phyloP scores from a whole-genome alignment of 352 stramenopile species.

The Stramenopiles sp. region DNA sequence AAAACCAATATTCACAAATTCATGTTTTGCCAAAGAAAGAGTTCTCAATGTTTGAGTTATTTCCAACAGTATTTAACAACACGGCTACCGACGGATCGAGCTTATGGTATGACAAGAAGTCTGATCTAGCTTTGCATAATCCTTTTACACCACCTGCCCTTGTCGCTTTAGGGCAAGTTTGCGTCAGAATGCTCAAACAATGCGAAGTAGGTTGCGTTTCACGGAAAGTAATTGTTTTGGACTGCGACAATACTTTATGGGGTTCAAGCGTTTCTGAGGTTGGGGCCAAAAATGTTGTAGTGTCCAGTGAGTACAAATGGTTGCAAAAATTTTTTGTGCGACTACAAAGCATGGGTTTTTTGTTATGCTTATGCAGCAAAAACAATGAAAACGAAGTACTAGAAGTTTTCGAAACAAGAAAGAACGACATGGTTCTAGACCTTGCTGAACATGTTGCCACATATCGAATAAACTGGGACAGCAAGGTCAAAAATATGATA shows the following conservation, averaged over 20 bases:
- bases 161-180: background rate
- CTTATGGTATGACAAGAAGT: background rate
- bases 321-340: background rate
- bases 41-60: background rate
- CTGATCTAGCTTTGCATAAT: background rate
- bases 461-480: background rate
- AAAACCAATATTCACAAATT: background rate
- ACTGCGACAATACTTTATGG: background rate
- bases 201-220: background rate
- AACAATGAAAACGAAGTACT: background rate
- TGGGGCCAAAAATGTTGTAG: background rate
- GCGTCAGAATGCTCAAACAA: background rate
- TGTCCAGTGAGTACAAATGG: background rate
- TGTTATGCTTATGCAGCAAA: background rate
- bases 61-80: background rate
- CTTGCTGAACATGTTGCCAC: background rate
- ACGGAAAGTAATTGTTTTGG: background rate
- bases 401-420: background rate
- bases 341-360: background rate
- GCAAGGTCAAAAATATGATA: background rate
- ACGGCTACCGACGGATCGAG: no score
- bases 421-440: background rate
- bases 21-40: background rate
- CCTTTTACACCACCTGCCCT: background rate
- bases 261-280: background rate